Evolutionary conservation across 768 basidiomycete species (phyloP).

Genomic region (Tremella mesenterica): DNA sequence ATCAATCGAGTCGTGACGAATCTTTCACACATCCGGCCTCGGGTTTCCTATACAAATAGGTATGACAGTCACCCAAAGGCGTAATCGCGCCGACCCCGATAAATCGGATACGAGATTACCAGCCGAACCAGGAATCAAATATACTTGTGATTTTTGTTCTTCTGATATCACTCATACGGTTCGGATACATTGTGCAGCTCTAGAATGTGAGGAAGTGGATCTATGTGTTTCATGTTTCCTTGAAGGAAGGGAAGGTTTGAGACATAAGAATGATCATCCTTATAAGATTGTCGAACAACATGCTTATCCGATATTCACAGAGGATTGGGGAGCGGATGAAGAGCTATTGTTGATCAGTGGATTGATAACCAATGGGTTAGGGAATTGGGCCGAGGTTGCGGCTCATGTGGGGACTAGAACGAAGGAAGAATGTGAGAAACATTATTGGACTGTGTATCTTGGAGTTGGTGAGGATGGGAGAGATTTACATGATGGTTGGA

Average conservation of each 20-base stretch:
- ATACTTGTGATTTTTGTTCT: conserved; percentile 43
- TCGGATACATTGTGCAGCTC: conserved; percentile 83
- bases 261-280: conserved; percentile 73
- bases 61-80: conserved; percentile 42
- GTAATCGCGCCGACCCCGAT: conserved; percentile 30
- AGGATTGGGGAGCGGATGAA: conserved; percentile 98
- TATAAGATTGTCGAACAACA: conserved; percentile 94
- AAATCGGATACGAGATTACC: conserved; percentile 22
- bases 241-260: conserved; percentile 75
- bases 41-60: not conserved
- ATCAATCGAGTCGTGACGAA: not conserved
- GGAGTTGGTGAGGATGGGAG: conserved; percentile 53
- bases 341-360: conserved; percentile 85
- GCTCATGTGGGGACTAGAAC: conserved; percentile 86
- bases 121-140: conserved; percentile 41
- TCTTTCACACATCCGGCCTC: not conserved
- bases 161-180: conserved; percentile 87
- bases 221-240: conserved; percentile 90
- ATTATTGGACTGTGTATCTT: conserved; percentile 75
- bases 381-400: conserved; percentile 94
- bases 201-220: conserved; percentile 66
- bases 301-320: conserved; percentile 88
- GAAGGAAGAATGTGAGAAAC: conserved; percentile 83
- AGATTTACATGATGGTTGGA: not conserved
- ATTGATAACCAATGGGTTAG: conserved; percentile 73